These are phyloP conservation scores for Baorangia bicolor DNA, from an alignment of 768 basidiomycete species.

Conservation along the genomic window DNA sequence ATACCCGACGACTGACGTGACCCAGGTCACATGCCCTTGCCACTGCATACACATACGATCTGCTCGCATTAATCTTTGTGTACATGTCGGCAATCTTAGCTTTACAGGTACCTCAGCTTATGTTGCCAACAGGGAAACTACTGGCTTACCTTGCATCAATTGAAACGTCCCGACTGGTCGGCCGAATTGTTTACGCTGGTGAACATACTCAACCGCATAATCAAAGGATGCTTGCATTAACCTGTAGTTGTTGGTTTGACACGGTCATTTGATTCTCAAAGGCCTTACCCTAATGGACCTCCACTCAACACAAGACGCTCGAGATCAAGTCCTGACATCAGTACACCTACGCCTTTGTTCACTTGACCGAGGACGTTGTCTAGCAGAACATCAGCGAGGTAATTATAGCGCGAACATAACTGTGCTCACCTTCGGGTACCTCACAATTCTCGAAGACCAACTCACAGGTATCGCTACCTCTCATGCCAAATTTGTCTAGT, in stretches of 20 bases:
- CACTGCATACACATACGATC: constrained; percentile 92
- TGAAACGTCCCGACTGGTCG: constrained; percentile 88
- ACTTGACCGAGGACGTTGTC: constrained; percentile 84
- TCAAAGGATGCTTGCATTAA: constrained; percentile 95
- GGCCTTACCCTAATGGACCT: constrained; percentile 78
- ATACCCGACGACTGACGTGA: constrained; percentile 71
- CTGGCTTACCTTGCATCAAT: constrained; percentile 81
- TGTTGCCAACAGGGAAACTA: not conserved
- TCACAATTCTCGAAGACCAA: constrained; percentile 88
- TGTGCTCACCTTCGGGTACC: constrained; percentile 75
- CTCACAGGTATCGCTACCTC: constrained; percentile 94
- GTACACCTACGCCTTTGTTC: constrained; percentile 77
- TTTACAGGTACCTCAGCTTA: constrained; percentile 26
- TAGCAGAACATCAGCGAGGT: constrained; percentile 28
- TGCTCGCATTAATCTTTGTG: constrained; percentile 83
- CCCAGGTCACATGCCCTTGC: constrained; percentile 85
- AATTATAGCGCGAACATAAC: not conserved
- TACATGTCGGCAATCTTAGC: constrained; percentile 93
- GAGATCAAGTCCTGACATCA: constrained; percentile 93
- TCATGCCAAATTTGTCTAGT: constrained; percentile 95
- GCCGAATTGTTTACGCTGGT: constrained; percentile 90
- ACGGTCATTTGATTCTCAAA: not conserved
- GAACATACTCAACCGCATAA: constrained; percentile 83
- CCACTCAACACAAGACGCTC: constrained; percentile 91
- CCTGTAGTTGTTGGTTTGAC: constrained; percentile 36